A percentile compares a stretch with the other conserved stretches of the same genome.
Evolutionary conservation across 257 asterid genomes (phyloP).

Genomic region (Solanum clarkiae): DNA sequence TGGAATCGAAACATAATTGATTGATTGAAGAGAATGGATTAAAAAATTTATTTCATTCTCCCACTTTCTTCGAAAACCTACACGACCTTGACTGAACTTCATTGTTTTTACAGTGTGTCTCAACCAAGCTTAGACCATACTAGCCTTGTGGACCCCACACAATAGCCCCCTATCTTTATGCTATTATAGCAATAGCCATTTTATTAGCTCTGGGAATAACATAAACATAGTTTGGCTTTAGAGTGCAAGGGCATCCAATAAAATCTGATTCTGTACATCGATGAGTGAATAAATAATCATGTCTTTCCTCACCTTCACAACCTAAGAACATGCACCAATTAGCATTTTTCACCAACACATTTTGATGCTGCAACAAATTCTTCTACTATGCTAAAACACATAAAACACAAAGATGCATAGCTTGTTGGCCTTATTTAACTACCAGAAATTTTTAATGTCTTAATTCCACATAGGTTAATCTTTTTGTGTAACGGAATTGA

Average conservation of each 20-base stretch:
- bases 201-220: neutral
- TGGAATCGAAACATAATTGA: neutral
- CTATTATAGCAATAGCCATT: neutral
- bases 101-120: neutral
- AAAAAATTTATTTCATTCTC: neutral
- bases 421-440: neutral
- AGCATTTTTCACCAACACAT: neutral
- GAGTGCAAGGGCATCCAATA: neutral
- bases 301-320: neutral
- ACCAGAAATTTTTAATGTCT: neutral
- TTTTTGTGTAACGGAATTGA: neutral
- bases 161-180: neutral
- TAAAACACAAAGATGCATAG: neutral
- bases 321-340: neutral
- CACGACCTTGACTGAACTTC: neutral
- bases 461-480: neutral
- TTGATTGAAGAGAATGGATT: neutral
- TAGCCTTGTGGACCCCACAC: neutral
- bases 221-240: neutral
- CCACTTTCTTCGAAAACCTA: neutral
- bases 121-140: neutral
- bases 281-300: neutral
- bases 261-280: neutral
- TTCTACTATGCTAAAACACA: neutral
- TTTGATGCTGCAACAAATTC: neutral